These are phyloP conservation scores for Tetracentron sinense DNA, from an alignment of 164 flowering plant genomes.

Conservation along the genomic window DNA sequence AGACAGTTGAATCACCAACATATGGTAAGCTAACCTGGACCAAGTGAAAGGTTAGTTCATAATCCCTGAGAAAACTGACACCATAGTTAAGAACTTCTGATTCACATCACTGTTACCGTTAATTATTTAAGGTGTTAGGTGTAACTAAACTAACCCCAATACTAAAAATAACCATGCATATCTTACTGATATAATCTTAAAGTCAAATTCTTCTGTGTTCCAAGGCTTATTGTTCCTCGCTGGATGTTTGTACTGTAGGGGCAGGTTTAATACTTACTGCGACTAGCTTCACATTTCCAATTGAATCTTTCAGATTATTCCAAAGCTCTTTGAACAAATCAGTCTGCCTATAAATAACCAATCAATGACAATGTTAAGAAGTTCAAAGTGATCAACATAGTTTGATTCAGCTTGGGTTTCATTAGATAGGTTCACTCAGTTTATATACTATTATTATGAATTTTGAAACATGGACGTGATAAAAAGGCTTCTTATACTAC, in stretches of 20 bases:
- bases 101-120: background rate
- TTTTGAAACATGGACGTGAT: background rate
- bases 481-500: slow-evolving; percentile 24
- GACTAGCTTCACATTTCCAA: slow-evolving; percentile 46
- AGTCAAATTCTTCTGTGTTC: background rate
- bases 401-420: background rate
- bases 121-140: background rate
- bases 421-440: background rate
- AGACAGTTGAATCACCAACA: slow-evolving; percentile 44
- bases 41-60: background rate
- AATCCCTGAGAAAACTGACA: background rate
- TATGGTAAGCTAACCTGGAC: slow-evolving; percentile 76
- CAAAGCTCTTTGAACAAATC: slow-evolving; percentile 46
- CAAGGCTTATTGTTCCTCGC: background rate
- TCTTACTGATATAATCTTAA: too few species aligned
- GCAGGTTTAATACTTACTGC: slow-evolving; percentile 49
- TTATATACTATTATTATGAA: background rate
- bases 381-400: background rate
- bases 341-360: slow-evolving; percentile 36
- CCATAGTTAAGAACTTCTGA: background rate
- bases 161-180: too few species aligned
- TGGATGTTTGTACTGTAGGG: background rate
- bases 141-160: background rate
- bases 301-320: slow-evolving; percentile 52
- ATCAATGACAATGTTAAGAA: slow-evolving; percentile 2